Evolutionary conservation across 345 rosid species (phyloP).

Genomic region (Turritis glabra): DNA sequence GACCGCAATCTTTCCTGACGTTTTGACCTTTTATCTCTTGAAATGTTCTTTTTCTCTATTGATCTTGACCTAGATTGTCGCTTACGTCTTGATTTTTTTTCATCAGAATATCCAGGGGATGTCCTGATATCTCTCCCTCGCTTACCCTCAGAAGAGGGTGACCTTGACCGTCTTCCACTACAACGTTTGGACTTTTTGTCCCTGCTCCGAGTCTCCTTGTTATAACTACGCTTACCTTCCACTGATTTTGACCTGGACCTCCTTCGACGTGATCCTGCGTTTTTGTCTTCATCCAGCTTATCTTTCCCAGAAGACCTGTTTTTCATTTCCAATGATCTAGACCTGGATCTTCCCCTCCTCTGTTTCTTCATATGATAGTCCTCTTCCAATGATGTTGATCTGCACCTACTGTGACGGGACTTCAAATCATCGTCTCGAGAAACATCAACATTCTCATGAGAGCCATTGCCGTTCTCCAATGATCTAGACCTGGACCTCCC

Average conservation of each 20-base stretch:
- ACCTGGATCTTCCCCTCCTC: slow-evolving; percentile 58
- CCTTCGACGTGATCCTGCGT: slow-evolving; percentile 49
- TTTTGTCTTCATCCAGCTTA: slow-evolving; percentile 45
- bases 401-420: slow-evolving; percentile 47
- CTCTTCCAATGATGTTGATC: slow-evolving; percentile 62
- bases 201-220: slow-evolving; percentile 50
- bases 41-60: slow-evolving; percentile 45
- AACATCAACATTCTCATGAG: slow-evolving; percentile 43
- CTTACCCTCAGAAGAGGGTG: slow-evolving; percentile 60
- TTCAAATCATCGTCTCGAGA: slow-evolving; percentile 45
- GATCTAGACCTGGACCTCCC: slow-evolving; percentile 61
- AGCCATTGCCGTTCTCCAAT: slow-evolving; percentile 38
- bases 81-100: slow-evolving; percentile 51
- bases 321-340: slow-evolving; percentile 55
- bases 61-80: slow-evolving; percentile 61
- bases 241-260: slow-evolving; percentile 74
- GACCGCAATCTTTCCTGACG: slow-evolving; percentile 48
- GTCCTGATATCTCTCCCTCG: slow-evolving; percentile 50
- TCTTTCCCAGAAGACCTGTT: slow-evolving; percentile 36
- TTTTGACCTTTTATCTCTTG: slow-evolving; percentile 53
- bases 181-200: slow-evolving; percentile 57
- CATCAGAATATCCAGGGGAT: slow-evolving; percentile 56
- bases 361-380: slow-evolving; percentile 46
- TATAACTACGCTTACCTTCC: slow-evolving; percentile 48
- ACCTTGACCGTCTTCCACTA: slow-evolving; percentile 63